Conservation (phyloP, 177 flowering plant species). For the Telopea speciosissima region DNA sequence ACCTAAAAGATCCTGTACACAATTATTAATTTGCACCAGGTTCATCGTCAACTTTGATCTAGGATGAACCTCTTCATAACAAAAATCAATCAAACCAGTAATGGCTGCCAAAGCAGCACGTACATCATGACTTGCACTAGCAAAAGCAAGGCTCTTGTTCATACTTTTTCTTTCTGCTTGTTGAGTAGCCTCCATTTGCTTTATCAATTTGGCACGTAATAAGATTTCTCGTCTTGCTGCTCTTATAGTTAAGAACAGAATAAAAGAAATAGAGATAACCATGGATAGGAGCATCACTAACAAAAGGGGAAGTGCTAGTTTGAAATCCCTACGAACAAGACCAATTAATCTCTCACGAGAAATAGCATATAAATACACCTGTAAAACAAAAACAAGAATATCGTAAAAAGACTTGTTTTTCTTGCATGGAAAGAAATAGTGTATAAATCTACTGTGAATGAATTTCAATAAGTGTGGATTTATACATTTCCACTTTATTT, state of each 20-base stretch:
- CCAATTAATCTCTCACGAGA: slow-evolving; percentile 20
- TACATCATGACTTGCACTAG: slow-evolving; percentile 79
- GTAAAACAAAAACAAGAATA: slow-evolving; percentile 1
- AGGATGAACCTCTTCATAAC: slow-evolving; percentile 21
- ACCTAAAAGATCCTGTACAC: slow-evolving; percentile 56
- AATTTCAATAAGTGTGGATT: too few species aligned
- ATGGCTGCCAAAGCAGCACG: slow-evolving; percentile 63
- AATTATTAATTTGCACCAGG: slow-evolving; percentile 40
- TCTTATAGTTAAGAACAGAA: slow-evolving; percentile 24
- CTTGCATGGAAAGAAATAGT: too few species aligned
- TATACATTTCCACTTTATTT: too few species aligned
- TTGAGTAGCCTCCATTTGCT: slow-evolving; percentile 70
- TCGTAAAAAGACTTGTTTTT: too few species aligned
- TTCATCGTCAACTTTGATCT: slow-evolving; percentile 35
- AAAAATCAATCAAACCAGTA: slow-evolving; percentile 45
- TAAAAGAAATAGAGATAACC: slow-evolving; percentile 20
- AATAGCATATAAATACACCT: slow-evolving; percentile 42
- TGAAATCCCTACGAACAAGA: slow-evolving; percentile 18
- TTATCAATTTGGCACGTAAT: slow-evolving; percentile 41
- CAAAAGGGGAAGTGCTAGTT: slow-evolving; percentile 20
- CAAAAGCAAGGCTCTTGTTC: slow-evolving; percentile 69
- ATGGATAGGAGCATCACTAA: slow-evolving; percentile 17
- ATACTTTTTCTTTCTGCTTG: slow-evolving; percentile 84
- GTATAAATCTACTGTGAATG: too few species aligned
- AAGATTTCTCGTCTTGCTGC: slow-evolving; percentile 40